Evolutionary conservation across 2,329 filamentous ascomycete species (phyloP).

Genomic region (Saccharata proteae): DNA sequence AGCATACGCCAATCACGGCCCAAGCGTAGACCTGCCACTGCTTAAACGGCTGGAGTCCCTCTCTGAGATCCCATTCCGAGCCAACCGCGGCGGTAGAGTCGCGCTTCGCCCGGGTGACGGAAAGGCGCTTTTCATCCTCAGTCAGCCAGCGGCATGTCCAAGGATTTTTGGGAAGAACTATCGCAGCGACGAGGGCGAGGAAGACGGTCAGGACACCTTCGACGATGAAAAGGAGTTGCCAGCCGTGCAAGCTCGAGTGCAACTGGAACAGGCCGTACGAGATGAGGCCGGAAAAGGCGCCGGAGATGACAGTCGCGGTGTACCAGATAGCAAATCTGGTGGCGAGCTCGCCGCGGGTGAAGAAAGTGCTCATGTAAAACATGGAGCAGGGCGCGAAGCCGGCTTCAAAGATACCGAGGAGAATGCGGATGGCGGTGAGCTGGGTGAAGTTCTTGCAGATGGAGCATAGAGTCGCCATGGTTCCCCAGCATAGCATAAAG

Average conservation of each 20-base stretch:
- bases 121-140: conserved; percentile 15
- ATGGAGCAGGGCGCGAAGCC: conserved; percentile 6
- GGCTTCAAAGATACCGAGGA: conserved; percentile 3
- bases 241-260: conserved; percentile 21
- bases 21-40: conserved; percentile 4
- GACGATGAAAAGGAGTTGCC: conserved; percentile 36
- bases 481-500: conserved; percentile 7
- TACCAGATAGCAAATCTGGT: conserved; percentile 8
- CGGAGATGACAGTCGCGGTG: conserved; percentile 3
- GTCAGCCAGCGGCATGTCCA: conserved; percentile 29
- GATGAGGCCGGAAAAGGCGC: conserved; percentile 6
- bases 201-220: conserved; percentile 30
- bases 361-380: conserved; percentile 9
- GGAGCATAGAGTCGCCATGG: conserved; percentile 6
- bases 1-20: conserved; percentile 6
- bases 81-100: conserved; percentile 5
- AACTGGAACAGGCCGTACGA: conserved; percentile 30
- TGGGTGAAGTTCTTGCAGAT: conserved; percentile 6
- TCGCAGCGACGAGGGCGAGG: conserved; percentile 26
- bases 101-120: neutral
- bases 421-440: conserved; percentile 1
- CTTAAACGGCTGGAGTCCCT: conserved; percentile 6
- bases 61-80: conserved; percentile 2
- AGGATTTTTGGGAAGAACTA: conserved; percentile 28
- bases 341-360: conserved; percentile 7